A percentile compares a stretch with the other conserved stretches of the same genome.
phyloP scores from a whole-genome alignment of 352 stramenopile genomes.

The Phytophthora multivora region DNA sequence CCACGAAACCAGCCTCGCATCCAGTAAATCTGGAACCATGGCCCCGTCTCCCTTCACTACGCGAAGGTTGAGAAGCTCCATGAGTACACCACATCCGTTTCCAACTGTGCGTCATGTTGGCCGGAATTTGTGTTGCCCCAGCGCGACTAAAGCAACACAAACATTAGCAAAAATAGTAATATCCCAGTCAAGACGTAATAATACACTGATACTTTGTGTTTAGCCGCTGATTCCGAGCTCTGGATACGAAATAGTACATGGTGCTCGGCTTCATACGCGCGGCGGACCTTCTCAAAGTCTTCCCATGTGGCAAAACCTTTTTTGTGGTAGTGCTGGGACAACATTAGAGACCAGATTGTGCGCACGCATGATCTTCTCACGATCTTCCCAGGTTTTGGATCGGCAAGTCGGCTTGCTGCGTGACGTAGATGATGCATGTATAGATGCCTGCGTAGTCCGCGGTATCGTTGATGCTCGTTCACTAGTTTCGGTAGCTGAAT shows the following conservation, averaged over 20 bases:
- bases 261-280: neutral
- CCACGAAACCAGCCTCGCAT: neutral
- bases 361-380: neutral
- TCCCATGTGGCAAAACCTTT: neutral
- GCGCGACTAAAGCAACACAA: slow-evolving; percentile 4
- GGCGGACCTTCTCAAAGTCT: neutral
- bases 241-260: neutral
- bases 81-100: slow-evolving; percentile 8
- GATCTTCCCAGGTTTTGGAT: slow-evolving; percentile 1
- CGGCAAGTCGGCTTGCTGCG: neutral
- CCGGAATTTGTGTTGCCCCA: neutral
- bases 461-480: too few relatives aligned
- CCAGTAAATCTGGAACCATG: slow-evolving; percentile 1
- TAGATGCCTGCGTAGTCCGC: too few relatives aligned
- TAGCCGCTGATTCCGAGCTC: neutral
- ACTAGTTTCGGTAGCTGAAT: too few relatives aligned
- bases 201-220: neutral
- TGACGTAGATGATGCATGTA: too few relatives aligned
- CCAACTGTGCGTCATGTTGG: neutral
- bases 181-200: neutral
- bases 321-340: neutral
- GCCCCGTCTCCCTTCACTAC: neutral
- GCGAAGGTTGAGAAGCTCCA: neutral
- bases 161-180: neutral
- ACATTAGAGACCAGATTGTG: neutral